phyloP scores from a whole-genome alignment of 176 grass and related monocot genomes.

The Triticum timopheevii region DNA sequence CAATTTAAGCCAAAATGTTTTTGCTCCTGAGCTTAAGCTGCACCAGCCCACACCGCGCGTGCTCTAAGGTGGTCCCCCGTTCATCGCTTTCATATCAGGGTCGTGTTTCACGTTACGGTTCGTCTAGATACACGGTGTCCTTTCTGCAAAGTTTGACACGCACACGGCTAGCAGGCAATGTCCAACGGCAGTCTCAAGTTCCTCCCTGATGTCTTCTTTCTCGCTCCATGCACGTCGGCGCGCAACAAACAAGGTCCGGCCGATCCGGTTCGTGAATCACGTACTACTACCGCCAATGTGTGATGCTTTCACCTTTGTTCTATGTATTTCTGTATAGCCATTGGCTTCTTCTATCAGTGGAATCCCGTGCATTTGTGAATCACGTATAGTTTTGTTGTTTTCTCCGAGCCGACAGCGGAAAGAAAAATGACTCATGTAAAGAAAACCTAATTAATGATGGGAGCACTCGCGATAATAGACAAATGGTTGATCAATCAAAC shows the following conservation, averaged over 20 bases:
- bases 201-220: too few relatives aligned
- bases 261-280: too few relatives aligned
- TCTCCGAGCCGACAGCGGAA: neutral
- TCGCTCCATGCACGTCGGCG: too few relatives aligned
- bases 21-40: too few relatives aligned
- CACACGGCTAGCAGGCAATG: neutral
- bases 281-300: too few relatives aligned
- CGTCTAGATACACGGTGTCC: neutral
- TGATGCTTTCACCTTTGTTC: too few relatives aligned
- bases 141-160: neutral
- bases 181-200: too few relatives aligned
- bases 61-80: neutral
- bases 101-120: neutral
- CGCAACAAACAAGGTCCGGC: too few relatives aligned
- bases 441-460: neutral
- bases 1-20: neutral
- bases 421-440: neutral
- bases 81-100: neutral
- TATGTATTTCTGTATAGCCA: too few relatives aligned
- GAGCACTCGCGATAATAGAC: neutral
- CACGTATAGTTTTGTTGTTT: neutral
- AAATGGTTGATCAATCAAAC: neutral
- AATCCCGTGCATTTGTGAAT: neutral
- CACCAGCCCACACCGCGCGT: too few relatives aligned
- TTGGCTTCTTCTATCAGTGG: too few relatives aligned